A percentile compares a stretch with the other conserved stretches of the same genome.
phyloP scores from a whole-genome alignment of 805 yeast genomes.

The Millerago galiae region DNA sequence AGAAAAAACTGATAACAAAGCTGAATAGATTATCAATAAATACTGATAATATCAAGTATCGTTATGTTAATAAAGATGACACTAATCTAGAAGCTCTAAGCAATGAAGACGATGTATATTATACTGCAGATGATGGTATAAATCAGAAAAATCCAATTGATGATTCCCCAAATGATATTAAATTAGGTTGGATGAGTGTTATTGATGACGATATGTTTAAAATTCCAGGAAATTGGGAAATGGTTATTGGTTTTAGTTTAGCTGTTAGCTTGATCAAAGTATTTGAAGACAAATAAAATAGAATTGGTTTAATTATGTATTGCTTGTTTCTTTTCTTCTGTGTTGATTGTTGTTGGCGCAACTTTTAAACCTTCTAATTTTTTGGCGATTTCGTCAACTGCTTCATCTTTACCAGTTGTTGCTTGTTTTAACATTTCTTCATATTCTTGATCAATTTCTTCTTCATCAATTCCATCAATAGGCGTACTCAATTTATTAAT shows the following conservation, averaged over 20 bases:
- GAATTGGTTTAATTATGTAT: constrained; percentile 2
- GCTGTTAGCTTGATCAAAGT: constrained; percentile 41
- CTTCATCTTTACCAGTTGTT: constrained; percentile 3
- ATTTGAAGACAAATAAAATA: background rate
- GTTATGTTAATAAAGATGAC: constrained; percentile 1
- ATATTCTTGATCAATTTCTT: constrained; percentile 33
- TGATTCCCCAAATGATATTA: constrained; percentile 54
- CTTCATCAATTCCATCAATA: constrained; percentile 20
- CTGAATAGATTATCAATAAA: constrained; percentile 3
- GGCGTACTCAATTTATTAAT: constrained; percentile 18
- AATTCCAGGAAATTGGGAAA: constrained; percentile 44
- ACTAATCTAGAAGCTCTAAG: background rate
- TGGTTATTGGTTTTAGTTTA: constrained; percentile 45
- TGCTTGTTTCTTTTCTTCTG: constrained; percentile 1
- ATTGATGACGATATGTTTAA: constrained; percentile 38
- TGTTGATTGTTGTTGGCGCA: constrained; percentile 11
- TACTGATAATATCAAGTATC: background rate
- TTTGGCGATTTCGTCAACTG: constrained; percentile 15
- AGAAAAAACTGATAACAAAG: constrained; percentile 33
- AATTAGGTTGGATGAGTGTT: constrained; percentile 60
- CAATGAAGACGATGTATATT: constrained; percentile 11
- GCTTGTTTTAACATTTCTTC: constrained; percentile 23
- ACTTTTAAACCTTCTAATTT: constrained; percentile 22
- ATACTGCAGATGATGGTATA: constrained; percentile 50
- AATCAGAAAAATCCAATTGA: constrained; percentile 42